Evolutionary conservation across 495 filamentous ascomycete genomes (phyloP), one percentile per base, ranked within the genome.

Genomic region (Staphylotrichum tortipilum): DNA sequence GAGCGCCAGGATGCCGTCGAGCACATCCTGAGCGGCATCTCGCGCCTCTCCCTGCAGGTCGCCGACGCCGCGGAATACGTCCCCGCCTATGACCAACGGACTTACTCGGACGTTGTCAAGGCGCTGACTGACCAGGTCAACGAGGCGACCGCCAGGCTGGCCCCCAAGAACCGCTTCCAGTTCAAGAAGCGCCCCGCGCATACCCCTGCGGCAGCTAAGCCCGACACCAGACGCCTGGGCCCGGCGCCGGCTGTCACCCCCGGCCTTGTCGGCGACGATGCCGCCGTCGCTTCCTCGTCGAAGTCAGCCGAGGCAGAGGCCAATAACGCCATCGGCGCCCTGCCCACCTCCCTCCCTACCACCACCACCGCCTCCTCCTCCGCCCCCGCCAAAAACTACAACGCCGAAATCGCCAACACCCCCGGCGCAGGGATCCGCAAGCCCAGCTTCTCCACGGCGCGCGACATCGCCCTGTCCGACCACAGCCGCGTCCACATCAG

Each of bases 401-500:
- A 78, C 52, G 68, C 71, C 29, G 72, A 77, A 52, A 66, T 77
- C 26, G 56, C 68, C 10, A 62, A 48, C 8, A 22, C 56, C 3
- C 26, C 7, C 56, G 1, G 37, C 50, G 17, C 48, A 48, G 1
- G 64, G 62, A 1, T 79, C 26, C 71, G 75, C 23, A 77, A 73
- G 52, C 78, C 78, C n/a, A 77, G 73, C 50, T 83, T 83, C 68
- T 78, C 78, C 1, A 62, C 72, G 21, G 68, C 79, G 0, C 77
- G 73, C 6, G 79, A 75, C 29, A 78, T 91, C 30, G 70, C 72
- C 17, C 82, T 91, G 34, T 75, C 80, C 15, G 71, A 79, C 45
- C 82, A 89, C 47, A 61, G 56, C 8, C 70, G 72, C 4, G 58
- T 80, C n/a, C 83, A 91, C 60, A 83, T 87, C 56, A 82, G 84